Conservation (phyloP, 2,329 filamentous ascomycete genomes). For the Pestalotiopsis sp. region DNA sequence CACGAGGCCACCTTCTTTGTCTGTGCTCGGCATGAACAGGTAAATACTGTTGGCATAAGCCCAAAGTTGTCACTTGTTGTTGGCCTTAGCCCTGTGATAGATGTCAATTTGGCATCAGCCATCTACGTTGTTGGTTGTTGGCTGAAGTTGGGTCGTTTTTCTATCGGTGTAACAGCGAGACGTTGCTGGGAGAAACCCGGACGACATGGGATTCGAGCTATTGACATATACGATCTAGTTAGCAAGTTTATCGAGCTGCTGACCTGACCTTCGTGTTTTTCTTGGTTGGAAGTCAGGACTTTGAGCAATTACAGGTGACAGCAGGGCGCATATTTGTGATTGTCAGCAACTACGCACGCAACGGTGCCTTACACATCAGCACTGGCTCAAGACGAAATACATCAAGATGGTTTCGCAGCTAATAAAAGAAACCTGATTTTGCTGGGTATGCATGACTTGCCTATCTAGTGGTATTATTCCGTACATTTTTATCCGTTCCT, state of each 20-base stretch:
- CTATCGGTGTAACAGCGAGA: no score
- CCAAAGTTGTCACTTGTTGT: no score
- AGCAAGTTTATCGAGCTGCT: not conserved
- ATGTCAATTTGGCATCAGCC: no score
- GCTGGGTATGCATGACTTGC: not conserved
- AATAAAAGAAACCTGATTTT: not conserved
- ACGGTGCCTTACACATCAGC: not conserved
- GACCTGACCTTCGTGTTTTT: not conserved
- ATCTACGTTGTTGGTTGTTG: no score
- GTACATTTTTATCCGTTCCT: slow-evolving; percentile 1
- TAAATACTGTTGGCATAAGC: no score
- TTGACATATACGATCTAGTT: not conserved
- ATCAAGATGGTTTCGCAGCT: slow-evolving; percentile 16
- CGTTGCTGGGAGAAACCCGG: no score
- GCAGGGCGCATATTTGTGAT: not conserved
- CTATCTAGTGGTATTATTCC: not conserved
- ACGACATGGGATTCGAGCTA: no score
- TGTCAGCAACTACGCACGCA: not conserved
- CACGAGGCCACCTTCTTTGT: no score
- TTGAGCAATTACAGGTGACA: not conserved
- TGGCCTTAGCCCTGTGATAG: no score
- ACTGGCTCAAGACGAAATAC: no score
- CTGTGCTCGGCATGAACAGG: no score
- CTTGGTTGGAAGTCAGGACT: not conserved
- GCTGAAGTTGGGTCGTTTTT: no score